Base-by-base conservation (phyloP, 306 rosid genomes). In the Albizia julibrissin region DNA sequence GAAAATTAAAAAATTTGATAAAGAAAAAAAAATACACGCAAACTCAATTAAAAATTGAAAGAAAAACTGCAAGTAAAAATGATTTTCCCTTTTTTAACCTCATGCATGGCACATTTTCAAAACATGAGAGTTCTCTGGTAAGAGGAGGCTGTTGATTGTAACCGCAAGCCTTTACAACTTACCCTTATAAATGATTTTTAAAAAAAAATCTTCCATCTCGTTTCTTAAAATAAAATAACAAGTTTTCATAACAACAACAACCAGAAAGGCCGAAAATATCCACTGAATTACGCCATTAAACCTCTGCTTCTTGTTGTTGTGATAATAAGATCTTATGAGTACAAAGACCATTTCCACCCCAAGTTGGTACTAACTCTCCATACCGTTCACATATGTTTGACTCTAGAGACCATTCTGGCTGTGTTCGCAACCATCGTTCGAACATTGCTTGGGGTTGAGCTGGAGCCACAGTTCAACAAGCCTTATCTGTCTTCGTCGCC, bases 391-490 rank as follows among this genome's bases (percentile, higher is more conserved):
- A 70, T 87, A 3, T 90, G 87, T 56, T 10, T 87, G 14, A n/a
- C 54, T 26, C 89, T 90, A 1, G 91, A 90, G 62, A 50, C 78
- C 27, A 14, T 71, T 56, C 74, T 86, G 11, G 87, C 69, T 19
- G 3, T 81, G 6, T 81, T 75, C 11, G 78, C 88, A 34, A 75
- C 76, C 42, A 12, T 84, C 34, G 80, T 79, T 73, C 59, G 76
- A 77, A 67, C 49, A 16, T 12, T 80, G 0, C 29, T 84, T 24
- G 85, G 88, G 22, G 19, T 80, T 6, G 83, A 90, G 33, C 80
- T 88, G 4, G 87, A 86, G 79, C 91, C 91, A 1, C 84, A 74
- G 31, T 90, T 90, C 87, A 59, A 87, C 6, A 85, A 87, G 73
- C 91, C 92, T 0, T 78, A 88, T 72, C 77, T 85, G 13, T 83